Evolutionary conservation across 2,329 filamentous ascomycete genomes (phyloP).

Genomic region (Penicillium sp.): DNA sequence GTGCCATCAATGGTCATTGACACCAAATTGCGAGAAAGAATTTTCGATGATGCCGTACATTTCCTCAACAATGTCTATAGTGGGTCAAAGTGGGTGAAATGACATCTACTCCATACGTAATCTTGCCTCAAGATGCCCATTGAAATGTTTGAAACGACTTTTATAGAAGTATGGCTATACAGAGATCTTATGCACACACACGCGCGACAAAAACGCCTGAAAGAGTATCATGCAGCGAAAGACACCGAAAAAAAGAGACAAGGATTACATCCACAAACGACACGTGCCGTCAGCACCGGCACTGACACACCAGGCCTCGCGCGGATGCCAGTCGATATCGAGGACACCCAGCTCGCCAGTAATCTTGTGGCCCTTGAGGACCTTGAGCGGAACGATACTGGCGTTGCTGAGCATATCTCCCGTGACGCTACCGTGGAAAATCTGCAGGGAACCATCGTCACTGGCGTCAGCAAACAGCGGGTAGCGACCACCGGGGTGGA

Average conservation of each 20-base stretch:
- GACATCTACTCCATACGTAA: background rate
- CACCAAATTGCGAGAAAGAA: background rate
- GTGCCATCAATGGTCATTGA: background rate
- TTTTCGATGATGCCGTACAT: background rate
- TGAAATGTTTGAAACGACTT: constrained; percentile 23
- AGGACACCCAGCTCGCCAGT: constrained; percentile 84
- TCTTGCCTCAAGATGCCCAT: background rate
- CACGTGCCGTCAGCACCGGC: constrained; percentile 93
- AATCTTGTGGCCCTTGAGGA: constrained; percentile 85
- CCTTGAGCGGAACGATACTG: constrained; percentile 93
- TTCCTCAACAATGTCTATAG: background rate
- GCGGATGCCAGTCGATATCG: constrained; percentile 94
- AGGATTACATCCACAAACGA: constrained; percentile 74
- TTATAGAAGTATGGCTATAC: constrained; percentile 33
- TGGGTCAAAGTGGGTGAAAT: background rate
- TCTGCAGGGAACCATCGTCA: constrained; percentile 91
- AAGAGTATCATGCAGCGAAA: constrained; percentile 26
- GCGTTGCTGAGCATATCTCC: constrained; percentile 95
- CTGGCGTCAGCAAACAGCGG: constrained; percentile 93
- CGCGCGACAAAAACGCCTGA: constrained; percentile 16
- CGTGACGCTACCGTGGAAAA: constrained; percentile 96
- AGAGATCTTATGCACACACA: constrained; percentile 25
- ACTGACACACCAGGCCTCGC: constrained; percentile 90
- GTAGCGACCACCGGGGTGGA: constrained; percentile 72
- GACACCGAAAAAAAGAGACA: constrained; percentile 7